phyloP scores from a whole-genome alignment of 1,284 basidiomycete species.

The Malassezia arunalokei region DNA sequence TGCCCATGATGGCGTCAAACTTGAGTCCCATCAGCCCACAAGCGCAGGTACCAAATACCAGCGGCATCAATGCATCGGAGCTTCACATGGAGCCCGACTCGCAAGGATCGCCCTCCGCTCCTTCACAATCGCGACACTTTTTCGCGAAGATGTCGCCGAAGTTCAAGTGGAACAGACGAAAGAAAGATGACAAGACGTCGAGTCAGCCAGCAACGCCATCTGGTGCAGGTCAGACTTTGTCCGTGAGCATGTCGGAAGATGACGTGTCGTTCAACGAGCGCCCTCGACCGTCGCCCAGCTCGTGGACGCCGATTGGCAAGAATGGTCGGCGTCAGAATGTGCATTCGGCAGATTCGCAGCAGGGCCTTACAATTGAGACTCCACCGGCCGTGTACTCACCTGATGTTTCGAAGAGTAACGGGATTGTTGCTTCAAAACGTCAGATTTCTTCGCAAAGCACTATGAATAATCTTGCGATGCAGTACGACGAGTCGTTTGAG shows the following conservation, averaged over 20 bases:
- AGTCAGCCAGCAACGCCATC: no score
- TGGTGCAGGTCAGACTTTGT: not conserved
- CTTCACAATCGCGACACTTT: not conserved
- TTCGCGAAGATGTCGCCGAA: constrained; percentile 15
- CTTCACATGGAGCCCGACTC: not conserved
- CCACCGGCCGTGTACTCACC: not conserved
- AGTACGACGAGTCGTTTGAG: not conserved
- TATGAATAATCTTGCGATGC: not conserved
- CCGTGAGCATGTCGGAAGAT: not conserved
- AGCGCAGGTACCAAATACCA: not conserved
- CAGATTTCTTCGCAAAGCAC: not conserved
- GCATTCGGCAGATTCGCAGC: not conserved
- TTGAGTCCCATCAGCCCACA: constrained; percentile 16
- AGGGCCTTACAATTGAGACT: not conserved
- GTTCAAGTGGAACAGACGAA: constrained; percentile 14
- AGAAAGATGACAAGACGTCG: constrained; percentile 1
- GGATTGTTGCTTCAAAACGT: no score
- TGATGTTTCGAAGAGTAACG: not conserved
- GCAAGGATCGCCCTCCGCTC: not conserved
- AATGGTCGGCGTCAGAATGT: not conserved
- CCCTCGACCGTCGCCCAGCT: not conserved
- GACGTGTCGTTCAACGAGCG: not conserved
- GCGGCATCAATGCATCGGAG: not conserved
- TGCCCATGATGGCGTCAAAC: constrained; percentile 1
- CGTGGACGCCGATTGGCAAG: not conserved